Evolutionary conservation across 352 stramenopile genomes (phyloP).

Genomic region (Pythium grandisporangium): DNA sequence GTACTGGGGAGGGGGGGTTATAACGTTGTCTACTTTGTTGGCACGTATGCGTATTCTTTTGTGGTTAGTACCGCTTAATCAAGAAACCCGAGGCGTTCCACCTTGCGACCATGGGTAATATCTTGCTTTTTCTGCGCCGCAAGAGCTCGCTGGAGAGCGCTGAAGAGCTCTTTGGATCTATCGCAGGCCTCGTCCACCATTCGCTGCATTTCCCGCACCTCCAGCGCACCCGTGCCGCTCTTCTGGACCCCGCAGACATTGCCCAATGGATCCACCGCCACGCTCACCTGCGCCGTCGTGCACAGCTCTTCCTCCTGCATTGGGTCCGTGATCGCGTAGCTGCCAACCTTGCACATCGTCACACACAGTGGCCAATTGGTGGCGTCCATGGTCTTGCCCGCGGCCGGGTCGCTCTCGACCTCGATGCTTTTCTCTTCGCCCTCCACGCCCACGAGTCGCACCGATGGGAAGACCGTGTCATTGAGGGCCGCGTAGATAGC

Average conservation of each 20-base stretch:
- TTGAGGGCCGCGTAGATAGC: constrained; percentile 74
- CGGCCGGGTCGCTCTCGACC: constrained; percentile 61
- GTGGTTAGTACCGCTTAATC: constrained; percentile 22
- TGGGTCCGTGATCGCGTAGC: constrained; percentile 57
- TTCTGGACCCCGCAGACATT: constrained; percentile 70
- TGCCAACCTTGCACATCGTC: constrained; percentile 66
- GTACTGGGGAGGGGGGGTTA: too few relatives aligned
- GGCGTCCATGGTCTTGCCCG: constrained; percentile 40
- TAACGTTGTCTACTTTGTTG: too few relatives aligned
- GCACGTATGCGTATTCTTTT: not conserved
- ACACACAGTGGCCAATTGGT: constrained; percentile 60
- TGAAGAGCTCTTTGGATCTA: constrained; percentile 56
- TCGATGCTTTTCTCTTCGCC: constrained; percentile 70
- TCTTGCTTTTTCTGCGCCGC: constrained; percentile 39
- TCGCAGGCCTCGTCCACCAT: constrained; percentile 71
- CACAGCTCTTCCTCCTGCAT: constrained; percentile 73
- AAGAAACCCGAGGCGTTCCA: constrained; percentile 64
- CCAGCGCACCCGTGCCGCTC: constrained; percentile 52
- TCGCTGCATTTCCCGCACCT: constrained; percentile 68
- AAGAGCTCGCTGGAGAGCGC: constrained; percentile 36
- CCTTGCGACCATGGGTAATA: constrained; percentile 25
- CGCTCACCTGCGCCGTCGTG: constrained; percentile 61
- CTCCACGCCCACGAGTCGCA: constrained; percentile 60
- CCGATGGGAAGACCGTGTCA: constrained; percentile 67
- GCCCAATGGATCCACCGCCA: constrained; percentile 49